Evolutionary conservation across 106 monocot species (phyloP), one percentile per base, ranked within the genome.

Genomic region (Iris macrosiphon): DNA sequence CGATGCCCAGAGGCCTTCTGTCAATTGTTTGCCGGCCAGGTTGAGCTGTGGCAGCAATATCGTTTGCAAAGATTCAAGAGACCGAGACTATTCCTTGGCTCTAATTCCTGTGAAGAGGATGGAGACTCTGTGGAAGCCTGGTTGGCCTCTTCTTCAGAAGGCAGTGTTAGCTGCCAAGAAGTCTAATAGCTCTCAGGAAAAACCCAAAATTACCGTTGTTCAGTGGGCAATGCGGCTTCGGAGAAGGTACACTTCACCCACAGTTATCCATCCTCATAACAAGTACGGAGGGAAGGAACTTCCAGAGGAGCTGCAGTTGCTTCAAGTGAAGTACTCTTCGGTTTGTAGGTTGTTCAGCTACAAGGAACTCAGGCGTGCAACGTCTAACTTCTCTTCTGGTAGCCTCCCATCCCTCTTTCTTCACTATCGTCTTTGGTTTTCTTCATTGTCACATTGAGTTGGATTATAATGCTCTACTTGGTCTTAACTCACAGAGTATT

Each of bases 361-460:
- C 45, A 20, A 63, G 13, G 82, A 92, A 55, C 70, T 92, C 29
- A 26, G 22, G 30, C 34, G 65, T 11, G 79, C 82, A 7, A 92
- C 92, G 25, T 71, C 79, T 22, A 68, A 86, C 41, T 86, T 92
- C 52, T 73, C 82, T 47, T 38, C 46, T 22, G 85, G 92, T 92
- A 41, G 23, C 30, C 46, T 52, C 17, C 47, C 25, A 9, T 16
- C 3, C 12, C 4, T 22, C 39, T 39, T n/a, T 18, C 32, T 30
- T 19, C 7, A 25, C 34, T 35, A 6, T 4, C 10, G 4, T 4
- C 34, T 27, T 8, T 21, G 23, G 7, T 56, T 56, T 16, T 39
- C 17, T 27, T 62, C 19, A 4, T 49, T 37, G 21, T 13, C 32
- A 35, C 32, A 38, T 44, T 4, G 6, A 15, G 9, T 29, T 52